Conservation (phyloP, 2,329 filamentous ascomycete species). For the Trichoderma polysporum region DNA sequence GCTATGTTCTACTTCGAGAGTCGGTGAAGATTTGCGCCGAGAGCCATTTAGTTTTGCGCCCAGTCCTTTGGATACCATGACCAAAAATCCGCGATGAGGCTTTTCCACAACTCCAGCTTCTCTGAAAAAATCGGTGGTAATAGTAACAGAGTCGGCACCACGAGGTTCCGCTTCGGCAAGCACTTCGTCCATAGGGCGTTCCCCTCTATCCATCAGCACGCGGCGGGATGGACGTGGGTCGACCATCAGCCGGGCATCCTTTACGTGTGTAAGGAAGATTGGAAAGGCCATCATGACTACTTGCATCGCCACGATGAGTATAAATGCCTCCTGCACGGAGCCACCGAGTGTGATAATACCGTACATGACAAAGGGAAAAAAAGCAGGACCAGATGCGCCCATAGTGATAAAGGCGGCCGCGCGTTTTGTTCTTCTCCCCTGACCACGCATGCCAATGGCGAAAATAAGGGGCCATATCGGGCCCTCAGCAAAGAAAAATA, state of each 20-base stretch:
- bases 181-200: constrained; percentile 15
- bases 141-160: not conserved
- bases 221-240: constrained; percentile 33
- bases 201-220: constrained; percentile 25
- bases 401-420: constrained; percentile 77
- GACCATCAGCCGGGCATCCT: constrained; percentile 48
- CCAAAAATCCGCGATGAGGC: constrained; percentile 25
- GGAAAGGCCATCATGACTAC: constrained; percentile 49
- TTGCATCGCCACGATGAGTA: constrained; percentile 58
- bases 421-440: constrained; percentile 77
- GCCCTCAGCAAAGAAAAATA: constrained; percentile 79
- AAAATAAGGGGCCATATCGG: constrained; percentile 83
- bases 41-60: constrained; percentile 30
- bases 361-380: constrained; percentile 73
- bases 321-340: constrained; percentile 62
- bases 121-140: constrained; percentile 2
- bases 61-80: constrained; percentile 29
- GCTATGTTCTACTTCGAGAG: constrained; percentile 31
- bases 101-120: constrained; percentile 24
- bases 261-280: constrained; percentile 47
- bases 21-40: constrained; percentile 34
- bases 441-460: constrained; percentile 73
- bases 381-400: constrained; percentile 69
- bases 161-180: constrained; percentile 21
- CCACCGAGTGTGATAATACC: constrained; percentile 61